Evolutionary conservation across 192 early-diverging fungal species (phyloP).

Genomic region (Linnemannia exigua): DNA sequence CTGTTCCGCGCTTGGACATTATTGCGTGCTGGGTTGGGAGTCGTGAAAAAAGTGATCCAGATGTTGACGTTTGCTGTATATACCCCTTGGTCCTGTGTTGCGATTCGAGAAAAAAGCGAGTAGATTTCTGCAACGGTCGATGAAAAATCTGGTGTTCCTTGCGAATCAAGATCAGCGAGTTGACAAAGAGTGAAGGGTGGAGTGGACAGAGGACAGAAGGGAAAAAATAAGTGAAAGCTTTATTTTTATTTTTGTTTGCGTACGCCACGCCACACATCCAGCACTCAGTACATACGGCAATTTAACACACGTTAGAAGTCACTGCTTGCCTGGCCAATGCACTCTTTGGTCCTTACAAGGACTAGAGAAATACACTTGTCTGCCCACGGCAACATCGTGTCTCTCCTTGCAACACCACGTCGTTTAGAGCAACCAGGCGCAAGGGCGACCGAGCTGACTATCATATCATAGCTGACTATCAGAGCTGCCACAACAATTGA

Average conservation of each 20-base stretch:
- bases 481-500: too few species aligned
- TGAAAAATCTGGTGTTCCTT: background rate
- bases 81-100: background rate
- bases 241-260: conserved; percentile 2
- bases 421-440: too few species aligned
- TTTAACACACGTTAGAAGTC: background rate
- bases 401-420: too few species aligned
- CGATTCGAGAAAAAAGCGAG: background rate
- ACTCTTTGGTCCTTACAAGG: background rate
- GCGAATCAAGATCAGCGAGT: background rate
- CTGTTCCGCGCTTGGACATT: conserved; percentile 29
- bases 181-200: background rate
- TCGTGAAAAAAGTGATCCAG: background rate
- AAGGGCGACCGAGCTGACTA: too few species aligned
- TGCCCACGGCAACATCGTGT: background rate
- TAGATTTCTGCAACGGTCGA: background rate
- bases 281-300: background rate
- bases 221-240: background rate
- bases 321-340: background rate
- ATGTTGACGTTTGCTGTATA: background rate
- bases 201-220: background rate
- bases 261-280: background rate
- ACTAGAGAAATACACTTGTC: background rate
- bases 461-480: too few species aligned
- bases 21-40: background rate